These are phyloP conservation scores for Cytospora piceae DNA, from an alignment of 2,329 filamentous ascomycete genomes.

Conservation along the genomic window DNA sequence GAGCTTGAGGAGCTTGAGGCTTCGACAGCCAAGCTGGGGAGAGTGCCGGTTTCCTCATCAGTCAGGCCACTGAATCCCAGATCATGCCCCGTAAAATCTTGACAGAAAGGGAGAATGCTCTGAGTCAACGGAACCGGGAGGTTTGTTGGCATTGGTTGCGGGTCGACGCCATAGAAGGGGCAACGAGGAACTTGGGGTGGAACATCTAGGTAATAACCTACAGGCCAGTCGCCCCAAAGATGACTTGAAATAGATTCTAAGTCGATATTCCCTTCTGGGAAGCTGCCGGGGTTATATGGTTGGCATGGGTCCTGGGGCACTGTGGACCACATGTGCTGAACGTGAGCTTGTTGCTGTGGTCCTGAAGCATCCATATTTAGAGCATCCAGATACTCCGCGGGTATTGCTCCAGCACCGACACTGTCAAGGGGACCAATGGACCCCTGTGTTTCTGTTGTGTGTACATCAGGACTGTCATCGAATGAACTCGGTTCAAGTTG, in stretches of 20 bases:
- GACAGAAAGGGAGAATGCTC: not conserved
- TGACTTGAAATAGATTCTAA: not conserved
- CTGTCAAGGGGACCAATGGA: not conserved
- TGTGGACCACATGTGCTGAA: not conserved
- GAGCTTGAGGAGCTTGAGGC: not conserved
- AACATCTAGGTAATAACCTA: not conserved
- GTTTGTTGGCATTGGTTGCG: not conserved
- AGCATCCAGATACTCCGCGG: not conserved
- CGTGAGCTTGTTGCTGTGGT: not conserved
- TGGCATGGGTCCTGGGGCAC: not conserved
- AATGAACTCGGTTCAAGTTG: not conserved
- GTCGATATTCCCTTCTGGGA: not conserved
- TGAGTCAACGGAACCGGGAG: not conserved
- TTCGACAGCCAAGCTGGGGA: not conserved
- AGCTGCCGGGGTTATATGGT: not conserved
- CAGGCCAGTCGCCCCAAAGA: not conserved
- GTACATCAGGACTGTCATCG: not conserved
- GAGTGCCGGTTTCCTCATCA: not conserved
- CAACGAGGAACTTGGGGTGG: not conserved
- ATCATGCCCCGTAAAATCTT: not conserved
- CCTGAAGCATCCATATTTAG: not conserved
- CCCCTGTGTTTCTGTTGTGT: not conserved
- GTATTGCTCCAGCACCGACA: not conserved
- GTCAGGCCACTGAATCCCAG: not conserved
- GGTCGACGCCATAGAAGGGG: not conserved